phyloP scores from a whole-genome alignment of 2,329 filamentous ascomycete species.

The Lojkania enalia region DNA sequence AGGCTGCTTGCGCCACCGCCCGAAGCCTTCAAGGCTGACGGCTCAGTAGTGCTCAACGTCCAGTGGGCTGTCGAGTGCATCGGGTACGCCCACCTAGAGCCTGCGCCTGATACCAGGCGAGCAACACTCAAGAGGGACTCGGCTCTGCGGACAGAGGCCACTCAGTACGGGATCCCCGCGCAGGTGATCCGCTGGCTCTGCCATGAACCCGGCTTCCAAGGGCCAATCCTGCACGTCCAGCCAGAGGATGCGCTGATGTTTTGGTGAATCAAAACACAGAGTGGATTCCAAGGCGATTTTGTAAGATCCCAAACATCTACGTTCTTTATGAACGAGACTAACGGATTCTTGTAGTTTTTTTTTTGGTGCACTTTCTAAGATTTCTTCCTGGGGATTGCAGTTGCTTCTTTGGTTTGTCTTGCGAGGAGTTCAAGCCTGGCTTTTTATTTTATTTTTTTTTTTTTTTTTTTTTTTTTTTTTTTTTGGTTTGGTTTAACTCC shows the following conservation, averaged over 20 bases:
- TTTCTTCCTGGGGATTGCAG: no score
- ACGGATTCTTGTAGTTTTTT: no score
- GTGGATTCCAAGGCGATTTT: no score
- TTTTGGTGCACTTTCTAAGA: no score
- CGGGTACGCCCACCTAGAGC: neutral
- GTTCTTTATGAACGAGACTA: no score
- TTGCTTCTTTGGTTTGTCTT: no score
- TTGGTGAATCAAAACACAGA: no score
- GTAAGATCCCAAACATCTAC: no score
- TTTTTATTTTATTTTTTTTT: no score
- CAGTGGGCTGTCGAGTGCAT: neutral
- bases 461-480: no score
- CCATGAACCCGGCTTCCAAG: neutral
- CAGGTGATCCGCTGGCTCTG: neutral
- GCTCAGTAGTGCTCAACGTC: neutral
- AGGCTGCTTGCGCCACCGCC: neutral
- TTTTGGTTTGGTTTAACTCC: no score
- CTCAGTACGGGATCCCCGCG: neutral
- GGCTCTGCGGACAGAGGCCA: neutral
- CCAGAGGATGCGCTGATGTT: conserved; percentile 6
- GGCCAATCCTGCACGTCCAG: neutral
- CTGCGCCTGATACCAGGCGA: neutral
- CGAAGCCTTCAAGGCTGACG: neutral
- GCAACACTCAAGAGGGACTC: neutral
- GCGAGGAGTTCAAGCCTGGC: no score